These are phyloP conservation scores for Protomyces inouyei DNA, from an alignment of 1,139 yeast genomes.

Conservation along the genomic window DNA sequence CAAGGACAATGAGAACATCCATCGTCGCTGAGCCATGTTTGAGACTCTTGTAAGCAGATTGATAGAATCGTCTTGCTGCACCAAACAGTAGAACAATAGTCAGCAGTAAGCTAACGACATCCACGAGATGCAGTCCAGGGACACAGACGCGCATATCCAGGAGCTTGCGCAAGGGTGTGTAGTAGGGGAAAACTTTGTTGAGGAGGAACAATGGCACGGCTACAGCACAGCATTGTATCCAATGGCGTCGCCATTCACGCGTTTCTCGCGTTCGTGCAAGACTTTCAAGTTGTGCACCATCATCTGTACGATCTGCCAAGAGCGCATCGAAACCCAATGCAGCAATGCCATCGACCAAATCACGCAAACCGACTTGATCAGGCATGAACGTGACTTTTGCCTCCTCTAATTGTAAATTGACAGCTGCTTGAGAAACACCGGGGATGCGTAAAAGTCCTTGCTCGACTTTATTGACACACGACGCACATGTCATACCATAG, in stretches of 20 bases:
- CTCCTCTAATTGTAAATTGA: slow-evolving; percentile 70
- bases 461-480: slow-evolving; percentile 66
- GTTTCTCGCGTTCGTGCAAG: slow-evolving; percentile 70
- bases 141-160: slow-evolving; percentile 32
- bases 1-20: slow-evolving; percentile 85
- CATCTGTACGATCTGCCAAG: slow-evolving; percentile 44
- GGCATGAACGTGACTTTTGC: slow-evolving; percentile 53
- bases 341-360: slow-evolving; percentile 56
- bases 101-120: slow-evolving; percentile 58
- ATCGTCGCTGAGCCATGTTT: slow-evolving; percentile 78
- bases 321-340: slow-evolving; percentile 50
- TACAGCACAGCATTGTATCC: slow-evolving; percentile 49
- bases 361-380: slow-evolving; percentile 39
- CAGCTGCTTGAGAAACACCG: slow-evolving; percentile 53
- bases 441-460: slow-evolving; percentile 46
- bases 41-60: slow-evolving; percentile 61
- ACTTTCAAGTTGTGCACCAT: slow-evolving; percentile 61
- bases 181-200: slow-evolving; percentile 46
- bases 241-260: slow-evolving; percentile 58
- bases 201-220: slow-evolving; percentile 63
- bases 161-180: not conserved
- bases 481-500: slow-evolving; percentile 83
- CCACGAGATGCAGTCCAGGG: slow-evolving; percentile 43
- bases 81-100: slow-evolving; percentile 66
- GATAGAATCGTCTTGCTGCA: slow-evolving; percentile 60